Percentiles rank a stretch among this genome's conserved stretches.
Evolutionary conservation across 805 yeast genomes (phyloP).

Genomic region (Kurtzmaniella cleridarum): DNA sequence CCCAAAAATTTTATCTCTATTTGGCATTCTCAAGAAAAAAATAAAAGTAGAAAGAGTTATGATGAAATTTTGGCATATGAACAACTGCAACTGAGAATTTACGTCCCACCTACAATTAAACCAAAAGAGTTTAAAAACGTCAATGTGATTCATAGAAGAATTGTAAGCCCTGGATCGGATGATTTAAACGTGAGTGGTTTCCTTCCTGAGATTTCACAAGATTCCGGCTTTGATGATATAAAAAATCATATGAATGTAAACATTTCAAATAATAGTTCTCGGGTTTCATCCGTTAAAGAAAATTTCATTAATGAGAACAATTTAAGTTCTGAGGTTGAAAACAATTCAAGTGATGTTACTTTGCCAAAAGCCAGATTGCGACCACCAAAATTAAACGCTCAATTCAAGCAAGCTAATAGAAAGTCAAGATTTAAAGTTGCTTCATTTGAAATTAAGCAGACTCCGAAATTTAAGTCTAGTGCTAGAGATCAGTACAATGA

Average conservation of each 20-base stretch:
- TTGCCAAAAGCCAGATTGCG: neutral
- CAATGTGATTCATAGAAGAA: conserved; percentile 36
- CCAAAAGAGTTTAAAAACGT: conserved; percentile 34
- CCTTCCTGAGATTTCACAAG: conserved; percentile 43
- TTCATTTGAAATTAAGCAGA: conserved; percentile 36
- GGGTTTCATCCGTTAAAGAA: neutral
- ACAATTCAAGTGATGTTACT: neutral
- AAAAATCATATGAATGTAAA: too few relatives aligned
- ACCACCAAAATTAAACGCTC: neutral
- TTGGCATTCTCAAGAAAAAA: conserved; percentile 36
- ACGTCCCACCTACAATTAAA: conserved; percentile 22
- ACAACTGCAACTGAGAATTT: neutral
- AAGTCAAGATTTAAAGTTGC: conserved; percentile 36
- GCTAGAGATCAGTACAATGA: conserved; percentile 37
- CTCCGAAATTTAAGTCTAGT: conserved; percentile 24
- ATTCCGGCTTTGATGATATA: conserved; percentile 40
- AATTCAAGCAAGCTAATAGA: conserved; percentile 4
- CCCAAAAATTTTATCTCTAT: conserved; percentile 30
- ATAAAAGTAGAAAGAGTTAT: conserved; percentile 5
- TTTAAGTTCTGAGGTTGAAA: neutral
- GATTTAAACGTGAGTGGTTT: conserved; percentile 37
- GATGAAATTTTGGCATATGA: neutral
- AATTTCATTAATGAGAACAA: neutral
- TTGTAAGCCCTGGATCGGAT: conserved; percentile 38
- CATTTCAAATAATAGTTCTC: conserved; percentile 33